Percentiles rank a stretch among this genome's conserved stretches.
These are phyloP conservation scores for Ustilago trichophora DNA, from an alignment of 1,284 basidiomycete species.

Conservation along the genomic window DNA sequence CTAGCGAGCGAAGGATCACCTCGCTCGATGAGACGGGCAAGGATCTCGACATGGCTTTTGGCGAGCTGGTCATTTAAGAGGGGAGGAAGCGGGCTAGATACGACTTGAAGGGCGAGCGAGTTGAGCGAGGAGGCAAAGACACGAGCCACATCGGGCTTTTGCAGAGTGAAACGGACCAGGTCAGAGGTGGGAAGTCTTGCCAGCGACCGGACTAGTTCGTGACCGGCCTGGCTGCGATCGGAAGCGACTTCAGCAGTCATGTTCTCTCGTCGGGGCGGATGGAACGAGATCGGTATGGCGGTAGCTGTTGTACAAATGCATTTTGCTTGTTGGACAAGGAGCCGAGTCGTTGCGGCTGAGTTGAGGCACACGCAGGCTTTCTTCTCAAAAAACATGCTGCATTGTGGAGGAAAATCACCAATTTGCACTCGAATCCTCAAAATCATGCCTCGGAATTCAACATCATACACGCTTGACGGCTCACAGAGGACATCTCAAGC, in stretches of 20 bases:
- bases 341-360: conserved; percentile 13
- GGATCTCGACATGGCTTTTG: conserved; percentile 21
- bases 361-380: not conserved
- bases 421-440: too few species aligned
- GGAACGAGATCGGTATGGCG: too few species aligned
- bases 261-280: not conserved
- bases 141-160: conserved; percentile 26
- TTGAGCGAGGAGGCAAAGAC: conserved; percentile 31
- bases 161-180: conserved; percentile 31
- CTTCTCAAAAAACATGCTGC: conserved; percentile 1
- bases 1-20: conserved; percentile 48
- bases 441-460: too few species aligned
- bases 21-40: conserved; percentile 35
- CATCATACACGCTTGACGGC: too few species aligned
- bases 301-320: too few species aligned
- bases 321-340: too few species aligned
- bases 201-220: conserved; percentile 18
- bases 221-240: conserved; percentile 2
- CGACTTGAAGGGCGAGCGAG: conserved; percentile 12
- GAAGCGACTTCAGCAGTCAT: conserved; percentile 9
- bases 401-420: conserved; percentile 10
- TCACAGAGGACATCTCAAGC: too few species aligned
- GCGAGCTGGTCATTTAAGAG: not conserved
- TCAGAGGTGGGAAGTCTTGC: conserved; percentile 17
- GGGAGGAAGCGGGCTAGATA: conserved; percentile 9